A percentile compares a stretch with the other conserved stretches of the same genome.
Conservation (phyloP, 78 protist genomes). For the Neovahlkampfia damariscottae region DNA sequence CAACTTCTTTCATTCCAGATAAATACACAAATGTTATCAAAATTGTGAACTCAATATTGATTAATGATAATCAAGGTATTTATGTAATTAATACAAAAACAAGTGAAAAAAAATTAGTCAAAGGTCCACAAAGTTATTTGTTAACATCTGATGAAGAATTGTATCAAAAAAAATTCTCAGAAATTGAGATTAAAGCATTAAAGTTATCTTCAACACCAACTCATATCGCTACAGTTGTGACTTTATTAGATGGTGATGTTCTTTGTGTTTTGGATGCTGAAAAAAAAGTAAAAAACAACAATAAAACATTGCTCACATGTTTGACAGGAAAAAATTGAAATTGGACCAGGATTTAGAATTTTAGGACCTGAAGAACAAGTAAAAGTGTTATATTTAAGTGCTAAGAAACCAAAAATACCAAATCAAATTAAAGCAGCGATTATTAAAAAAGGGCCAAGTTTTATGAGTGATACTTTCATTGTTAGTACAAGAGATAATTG, state of each 20-base stretch:
- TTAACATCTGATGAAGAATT: not conserved
- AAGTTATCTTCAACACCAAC: not conserved
- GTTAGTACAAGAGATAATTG: slow-evolving; percentile 88
- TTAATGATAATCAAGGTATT: slow-evolving; percentile 9
- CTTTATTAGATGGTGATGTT: not conserved
- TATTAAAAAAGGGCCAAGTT: slow-evolving; percentile 84
- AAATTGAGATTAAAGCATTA: not conserved
- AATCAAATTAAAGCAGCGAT: slow-evolving; percentile 57
- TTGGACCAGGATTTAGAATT: slow-evolving; percentile 86
- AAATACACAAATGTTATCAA: not conserved
- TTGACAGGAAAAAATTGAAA: slow-evolving; percentile 28
- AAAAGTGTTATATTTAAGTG: slow-evolving; percentile 69
- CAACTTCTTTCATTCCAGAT: slow-evolving; percentile 12
- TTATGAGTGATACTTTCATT: slow-evolving; percentile 73
- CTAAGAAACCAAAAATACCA: slow-evolving; percentile 85
- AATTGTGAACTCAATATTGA: not conserved
- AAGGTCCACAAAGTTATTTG: not conserved
- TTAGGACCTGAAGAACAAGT: slow-evolving; percentile 83
- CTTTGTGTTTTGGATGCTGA: not conserved
- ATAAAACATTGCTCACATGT: too few species aligned
- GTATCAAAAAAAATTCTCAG: not conserved
- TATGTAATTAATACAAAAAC: slow-evolving; percentile 7
- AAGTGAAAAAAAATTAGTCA: not conserved
- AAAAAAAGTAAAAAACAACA: too few species aligned
- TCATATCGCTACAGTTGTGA: not conserved